Base-by-base conservation (phyloP, 768 basidiomycete genomes). In the Suillus tomentosus region DNA sequence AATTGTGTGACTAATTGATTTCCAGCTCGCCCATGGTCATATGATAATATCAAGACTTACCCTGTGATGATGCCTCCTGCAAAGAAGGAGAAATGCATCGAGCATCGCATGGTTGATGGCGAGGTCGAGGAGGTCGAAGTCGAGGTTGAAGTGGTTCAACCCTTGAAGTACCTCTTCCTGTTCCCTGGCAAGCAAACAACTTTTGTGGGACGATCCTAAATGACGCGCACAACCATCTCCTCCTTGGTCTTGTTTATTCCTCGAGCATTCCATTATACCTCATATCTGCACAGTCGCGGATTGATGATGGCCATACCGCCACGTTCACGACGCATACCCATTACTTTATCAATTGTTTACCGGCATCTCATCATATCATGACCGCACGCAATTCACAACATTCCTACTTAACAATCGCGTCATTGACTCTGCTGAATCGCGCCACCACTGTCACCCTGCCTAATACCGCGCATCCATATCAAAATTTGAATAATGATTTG, bases 1-100 rank as follows among this genome's bases (percentile, higher is more conserved):
- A 34, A 37, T 22, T 10, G 9, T 40, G 15, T 40, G 39, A 9
- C 71, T 67, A 40, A 72, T 47, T 0, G 9, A n/a, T 37, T 53
- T 50, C 31, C 63, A 90, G 89, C 79, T 14, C 87, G 88, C 36
- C 86, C 90, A 2, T 91, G 88, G 89, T 90, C 89, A 2, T 91
- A 91, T 69, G 89, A 90, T 69, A 88, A 88, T 66, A 74, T 89
- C 66, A 83, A 81, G 71, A 89, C 87, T 3, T 92, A 91, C 67
- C 85, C 87, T 17, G 77, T 85, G 64, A 79, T 75, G 74, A 73
- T 73, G 65, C 76, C 83, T 42, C 85, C 83, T n/a, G 77, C 79
- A 51, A 81, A 82, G 77, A 87, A 79, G 72, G 85, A 86, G 77
- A 78, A 77, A 66, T 79, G 79, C 59, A 73, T 79, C 31, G 84